Evolutionary conservation across 2,329 filamentous ascomycete genomes (phyloP), one percentile per base, ranked within the genome.

Genomic region (Leptographium radiaticola): DNA sequence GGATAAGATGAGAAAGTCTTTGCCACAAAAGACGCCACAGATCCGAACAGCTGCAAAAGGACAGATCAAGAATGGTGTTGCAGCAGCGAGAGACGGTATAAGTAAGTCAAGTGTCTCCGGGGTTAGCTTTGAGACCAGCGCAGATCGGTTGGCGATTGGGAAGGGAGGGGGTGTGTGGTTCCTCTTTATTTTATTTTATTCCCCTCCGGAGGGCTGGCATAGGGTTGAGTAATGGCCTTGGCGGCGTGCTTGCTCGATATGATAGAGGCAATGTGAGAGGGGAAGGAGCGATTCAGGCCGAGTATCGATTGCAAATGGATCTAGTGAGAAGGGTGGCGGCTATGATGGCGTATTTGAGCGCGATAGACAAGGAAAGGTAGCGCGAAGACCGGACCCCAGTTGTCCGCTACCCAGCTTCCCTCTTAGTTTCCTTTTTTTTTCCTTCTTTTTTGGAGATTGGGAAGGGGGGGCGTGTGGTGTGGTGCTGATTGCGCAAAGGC

Each of bases 311-410:
- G 47, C 47, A 39, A 39, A 49, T 36, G 49, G 49, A 40, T 50
- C 49, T 50, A 50, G 38, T 50, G 33, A 50, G 49, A 34, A 34
- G 34, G 61, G 49, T 56, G 64, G 67, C 65, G 64, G 66, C 65
- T 63, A 59, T 57, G 62, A 62, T 64, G 64, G 64, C 62, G 64
- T 67, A 66, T 69, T 66, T 67, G 67, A 67, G 61, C 62, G 63
- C 62, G 62, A 64, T 62, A 65, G 60, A 55, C 59, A 16, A 16
- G 30, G 25, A 30, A 15, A 51, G 55, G 59, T 65, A 65, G 65
- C 62, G 66, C 62, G 53, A 53, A 48, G 44, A 46, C 59, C 54
- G 57, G 58, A 54, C 54, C 56, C 56, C 55, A 57, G 49, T 53
- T 48, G 54, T 52, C 56, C 59, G 48, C 49, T 46, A 51, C 33